A percentile compares a stretch with the other conserved stretches of the same genome.
phyloP scores from a whole-genome alignment of 2,329 filamentous ascomycete species.

The Colletotrichum neosansevieriae region DNA sequence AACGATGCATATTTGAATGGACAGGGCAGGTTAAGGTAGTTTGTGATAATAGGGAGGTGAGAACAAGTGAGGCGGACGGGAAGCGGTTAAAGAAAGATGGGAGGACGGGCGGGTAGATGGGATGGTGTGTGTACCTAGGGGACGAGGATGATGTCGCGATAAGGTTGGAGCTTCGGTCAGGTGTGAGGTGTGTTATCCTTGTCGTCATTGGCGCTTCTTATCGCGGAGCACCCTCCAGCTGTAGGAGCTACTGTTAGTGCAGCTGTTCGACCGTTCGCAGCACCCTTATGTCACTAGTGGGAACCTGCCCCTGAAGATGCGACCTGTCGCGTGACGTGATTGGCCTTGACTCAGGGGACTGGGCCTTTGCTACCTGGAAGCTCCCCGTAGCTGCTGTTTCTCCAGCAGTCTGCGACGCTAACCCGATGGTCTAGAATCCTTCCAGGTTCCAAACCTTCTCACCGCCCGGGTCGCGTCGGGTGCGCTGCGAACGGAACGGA shows the following conservation, averaged over 20 bases:
- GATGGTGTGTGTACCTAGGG: slow-evolving; percentile 28
- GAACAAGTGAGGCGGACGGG: not conserved
- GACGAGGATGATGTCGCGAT: slow-evolving; percentile 39
- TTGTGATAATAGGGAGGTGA: not conserved
- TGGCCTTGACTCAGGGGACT: not conserved
- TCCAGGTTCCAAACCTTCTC: not conserved
- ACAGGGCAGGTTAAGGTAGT: not conserved
- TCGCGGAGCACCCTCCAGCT: slow-evolving; percentile 6
- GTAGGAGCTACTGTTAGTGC: slow-evolving; percentile 12
- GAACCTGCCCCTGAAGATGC: slow-evolving; percentile 14
- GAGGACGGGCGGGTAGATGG: slow-evolving; percentile 12
- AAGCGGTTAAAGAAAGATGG: not conserved
- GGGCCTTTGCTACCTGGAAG: not conserved
- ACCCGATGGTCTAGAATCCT: slow-evolving; percentile 6
- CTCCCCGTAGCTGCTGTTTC: slow-evolving; percentile 22
- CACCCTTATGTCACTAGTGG: slow-evolving; percentile 33
- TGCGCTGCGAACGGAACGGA: slow-evolving; percentile 13
- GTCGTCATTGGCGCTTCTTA: slow-evolving; percentile 7
- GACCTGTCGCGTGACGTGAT: not conserved
- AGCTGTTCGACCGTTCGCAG: slow-evolving; percentile 24
- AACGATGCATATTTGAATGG: slow-evolving; percentile 38
- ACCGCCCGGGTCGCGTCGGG: not conserved
- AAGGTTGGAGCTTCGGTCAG: slow-evolving; percentile 39
- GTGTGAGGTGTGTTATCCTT: slow-evolving; percentile 27
- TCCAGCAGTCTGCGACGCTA: slow-evolving; percentile 20